Evolutionary conservation across 2,329 filamentous ascomycete species (phyloP), one percentile per base, ranked within the genome.

Genomic region (Ascochyta koolunga): DNA sequence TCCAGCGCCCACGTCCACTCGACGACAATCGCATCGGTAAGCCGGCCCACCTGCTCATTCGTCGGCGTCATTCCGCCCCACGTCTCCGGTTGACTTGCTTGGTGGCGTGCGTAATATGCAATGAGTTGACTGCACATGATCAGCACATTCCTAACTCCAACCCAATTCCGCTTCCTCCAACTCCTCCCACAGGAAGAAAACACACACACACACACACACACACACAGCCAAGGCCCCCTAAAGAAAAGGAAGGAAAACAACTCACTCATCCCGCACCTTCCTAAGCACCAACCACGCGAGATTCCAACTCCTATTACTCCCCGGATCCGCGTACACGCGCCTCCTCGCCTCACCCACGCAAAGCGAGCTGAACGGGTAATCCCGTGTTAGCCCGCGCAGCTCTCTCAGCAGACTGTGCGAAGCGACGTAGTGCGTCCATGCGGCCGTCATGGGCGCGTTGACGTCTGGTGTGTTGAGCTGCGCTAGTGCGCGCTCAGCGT

Each of bases 301-400:
- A 68, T 91, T 92, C 88, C 89, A 91, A 68, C 87, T 90, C 21
- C 86, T 81, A 62, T 86, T 86, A 59, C 86, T 88, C 16, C 81
- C 77, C 0, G 87, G 86, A 58, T 91, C 89, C 24, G 76, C 78
- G 49, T 82, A 79, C 2, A 91, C 88, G 19, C 86, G 78, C 50
- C 77, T 74, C 64, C 88, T 86, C 0, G 88, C 88, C 65, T 89
- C 87, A 43, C 83, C 80, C 1, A 91, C 70, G 29, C 88, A 80
- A 42, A 86, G 84, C 11, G 82, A 84, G 60, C 83, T 78, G 70
- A 91, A 86, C 0, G 88, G 87, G 64, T 89, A 91, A 62, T 83
- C 84, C 15, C 79, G 80, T 1, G 88, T 90, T 21, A 91, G 75
- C 21, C 84, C 84, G 18, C 87, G 80, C n/a, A 91, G 80, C 67